A percentile compares a stretch with the other conserved stretches of the same genome.
Evolutionary conservation across 805 yeast genomes (phyloP).

Genomic region (Candida chauliodis): DNA sequence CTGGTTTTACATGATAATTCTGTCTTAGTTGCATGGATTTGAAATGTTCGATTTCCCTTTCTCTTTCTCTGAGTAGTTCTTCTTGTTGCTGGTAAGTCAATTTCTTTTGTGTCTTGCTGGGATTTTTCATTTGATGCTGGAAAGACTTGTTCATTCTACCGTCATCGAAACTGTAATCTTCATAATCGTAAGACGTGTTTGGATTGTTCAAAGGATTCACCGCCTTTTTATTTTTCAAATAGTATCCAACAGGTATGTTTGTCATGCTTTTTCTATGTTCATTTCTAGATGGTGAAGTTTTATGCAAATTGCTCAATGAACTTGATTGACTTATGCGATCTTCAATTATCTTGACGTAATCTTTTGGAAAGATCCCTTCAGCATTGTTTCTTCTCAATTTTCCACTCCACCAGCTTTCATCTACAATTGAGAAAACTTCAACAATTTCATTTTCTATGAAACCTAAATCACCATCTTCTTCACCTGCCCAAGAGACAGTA

Average conservation of each 20-base stretch:
- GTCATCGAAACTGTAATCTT: conserved; percentile 23
- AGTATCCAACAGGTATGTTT: conserved; percentile 13
- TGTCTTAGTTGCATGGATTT: conserved; percentile 29
- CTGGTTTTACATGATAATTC: conserved; percentile 18
- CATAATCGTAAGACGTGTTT: conserved; percentile 17
- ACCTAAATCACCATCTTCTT: conserved; percentile 83
- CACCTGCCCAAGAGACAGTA: conserved; percentile 91
- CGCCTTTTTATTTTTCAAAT: conserved; percentile 12
- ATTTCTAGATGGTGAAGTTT: conserved; percentile 12
- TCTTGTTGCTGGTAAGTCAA: conserved; percentile 16
- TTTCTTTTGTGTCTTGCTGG: conserved; percentile 15
- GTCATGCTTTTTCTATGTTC: conserved; percentile 6
- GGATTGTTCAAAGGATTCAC: conserved; percentile 9
- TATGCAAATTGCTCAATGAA: conserved; percentile 15
- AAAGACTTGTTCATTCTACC: conserved; percentile 3
- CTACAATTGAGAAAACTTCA: conserved; percentile 74
- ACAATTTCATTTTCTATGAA: conserved; percentile 91
- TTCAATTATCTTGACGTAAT: conserved; percentile 66
- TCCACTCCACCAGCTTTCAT: conserved; percentile 94
- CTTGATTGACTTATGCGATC: conserved; percentile 16
- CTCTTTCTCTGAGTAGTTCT: conserved; percentile 18
- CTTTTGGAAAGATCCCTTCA: conserved; percentile 83
- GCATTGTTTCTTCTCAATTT: conserved; percentile 72
- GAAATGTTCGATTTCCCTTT: conserved; percentile 29
- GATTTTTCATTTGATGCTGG: conserved; percentile 9